Evolutionary conservation across 495 filamentous ascomycete genomes (phyloP).

Genomic region (Penicillium flavigenum): DNA sequence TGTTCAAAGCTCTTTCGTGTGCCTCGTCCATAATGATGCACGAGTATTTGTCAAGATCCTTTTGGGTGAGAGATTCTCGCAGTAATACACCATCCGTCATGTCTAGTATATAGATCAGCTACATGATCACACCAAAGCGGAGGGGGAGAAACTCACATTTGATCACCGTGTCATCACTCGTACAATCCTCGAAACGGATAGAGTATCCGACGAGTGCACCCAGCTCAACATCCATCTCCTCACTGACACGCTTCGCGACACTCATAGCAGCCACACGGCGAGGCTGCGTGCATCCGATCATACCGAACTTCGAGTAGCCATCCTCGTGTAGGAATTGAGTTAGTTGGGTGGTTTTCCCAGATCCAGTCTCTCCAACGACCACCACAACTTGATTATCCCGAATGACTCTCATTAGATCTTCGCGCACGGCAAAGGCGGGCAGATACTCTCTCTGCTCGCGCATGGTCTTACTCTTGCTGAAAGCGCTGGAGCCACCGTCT

Average conservation of each 20-base stretch:
- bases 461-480: constrained; percentile 88
- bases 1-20: constrained; percentile 95
- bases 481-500: constrained; percentile 78
- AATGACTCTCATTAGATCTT: constrained; percentile 92
- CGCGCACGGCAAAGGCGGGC: constrained; percentile 94
- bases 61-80: constrained; percentile 86
- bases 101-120: constrained; percentile 47
- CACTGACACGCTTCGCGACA: constrained; percentile 95
- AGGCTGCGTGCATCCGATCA: constrained; percentile 96
- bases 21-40: constrained; percentile 99
- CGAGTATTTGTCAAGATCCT: constrained; percentile 93
- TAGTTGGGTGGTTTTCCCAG: constrained; percentile 94
- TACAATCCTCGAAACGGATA: constrained; percentile 98
- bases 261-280: constrained; percentile 97
- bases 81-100: constrained; percentile 99
- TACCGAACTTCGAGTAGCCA: constrained; percentile 78
- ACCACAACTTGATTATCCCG: constrained; percentile 96
- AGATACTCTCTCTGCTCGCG: constrained; percentile 91
- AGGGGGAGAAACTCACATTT: constrained; percentile 61
- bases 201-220: constrained; percentile 91
- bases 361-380: constrained; percentile 94
- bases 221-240: constrained; percentile 98
- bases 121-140: background rate
- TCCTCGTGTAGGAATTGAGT: constrained; percentile 96
- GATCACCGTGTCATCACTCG: constrained; percentile 87